Percentiles rank a stretch among this genome's conserved stretches.
Conservation (phyloP, 2,329 filamentous ascomycete genomes). For the Claviceps digitariae region DNA sequence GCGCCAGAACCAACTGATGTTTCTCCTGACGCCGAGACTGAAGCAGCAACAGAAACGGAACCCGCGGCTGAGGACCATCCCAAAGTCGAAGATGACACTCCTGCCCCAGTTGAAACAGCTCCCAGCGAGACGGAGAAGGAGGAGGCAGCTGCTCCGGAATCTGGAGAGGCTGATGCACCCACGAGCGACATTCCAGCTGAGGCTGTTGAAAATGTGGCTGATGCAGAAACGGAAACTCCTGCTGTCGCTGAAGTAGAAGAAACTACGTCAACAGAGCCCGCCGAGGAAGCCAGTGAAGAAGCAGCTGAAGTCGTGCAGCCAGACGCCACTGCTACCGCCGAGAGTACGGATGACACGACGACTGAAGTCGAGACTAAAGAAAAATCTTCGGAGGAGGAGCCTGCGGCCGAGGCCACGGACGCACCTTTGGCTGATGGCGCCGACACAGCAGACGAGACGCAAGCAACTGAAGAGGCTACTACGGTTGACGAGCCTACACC, state of each 20-base stretch:
- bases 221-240: background rate
- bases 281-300: conserved; percentile 1
- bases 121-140: background rate
- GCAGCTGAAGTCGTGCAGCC: background rate
- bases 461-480: background rate
- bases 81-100: background rate
- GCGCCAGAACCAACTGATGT: background rate
- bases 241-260: conserved; percentile 2
- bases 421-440: background rate
- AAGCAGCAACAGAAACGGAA: background rate
- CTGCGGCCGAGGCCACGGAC: background rate
- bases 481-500: background rate
- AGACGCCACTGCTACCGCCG: background rate
- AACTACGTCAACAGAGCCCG: background rate
- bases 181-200: background rate
- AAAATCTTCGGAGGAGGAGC: background rate
- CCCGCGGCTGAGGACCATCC: background rate
- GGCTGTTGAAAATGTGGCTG: background rate
- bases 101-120: background rate
- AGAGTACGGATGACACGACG: background rate
- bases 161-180: background rate
- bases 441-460: background rate
- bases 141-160: background rate
- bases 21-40: background rate
- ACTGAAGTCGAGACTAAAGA: background rate